Base-by-base conservation (phyloP, 495 filamentous ascomycete genomes). In the Hypoxylon intermedium region DNA sequence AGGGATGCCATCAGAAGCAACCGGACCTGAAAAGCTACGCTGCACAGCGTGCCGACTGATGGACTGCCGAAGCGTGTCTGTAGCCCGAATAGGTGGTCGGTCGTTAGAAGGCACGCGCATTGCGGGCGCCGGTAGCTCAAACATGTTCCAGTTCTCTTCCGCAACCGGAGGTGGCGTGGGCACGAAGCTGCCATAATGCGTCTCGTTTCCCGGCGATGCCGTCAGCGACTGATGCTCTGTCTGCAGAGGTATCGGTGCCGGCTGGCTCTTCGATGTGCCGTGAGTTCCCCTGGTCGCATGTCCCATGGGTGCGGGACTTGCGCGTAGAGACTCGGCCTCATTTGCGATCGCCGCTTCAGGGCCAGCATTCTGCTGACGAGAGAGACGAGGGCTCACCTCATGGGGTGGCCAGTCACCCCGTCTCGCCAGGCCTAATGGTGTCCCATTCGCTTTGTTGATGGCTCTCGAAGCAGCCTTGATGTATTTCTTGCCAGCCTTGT, bases 401-500 rank as follows among this genome's bases (percentile, higher is more conserved):
- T 28, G 64, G 5, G 60, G 45, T 18, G 56, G 53, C 26, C 61
- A 49, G 6, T 72, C 69, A 15, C 28, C 47, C 38, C 60, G 53
- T 43, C 61, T 69, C 11, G 66, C 58, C 23, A 70, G 36, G 13
- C 18, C 37, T 30, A 70, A 74, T 56, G 79, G 85, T 0, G 82
- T 83, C 12, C 73, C 77, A 38, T 82, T 86, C 30, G 83, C 87
- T 41, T 85, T 82, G 48, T 82, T 77, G 61, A 91, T 76, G 58
- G 91, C 90, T 31, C 86, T 82, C n/a, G 82, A 72, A 44, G 95
- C 82, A 24, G 85, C 84, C 72, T 94, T 96, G 72, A 97, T 79
- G 71, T 90, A 88, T 76, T 96, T 96, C 74, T 97, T 97, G 23
- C 90, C 92, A 40, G 85, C 88, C 81, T 92, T 95, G 79, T 97